Evolutionary conservation across 1,284 basidiomycete species (phyloP), one percentile per base, ranked within the genome.

Genomic region (Trametes sp.): DNA sequence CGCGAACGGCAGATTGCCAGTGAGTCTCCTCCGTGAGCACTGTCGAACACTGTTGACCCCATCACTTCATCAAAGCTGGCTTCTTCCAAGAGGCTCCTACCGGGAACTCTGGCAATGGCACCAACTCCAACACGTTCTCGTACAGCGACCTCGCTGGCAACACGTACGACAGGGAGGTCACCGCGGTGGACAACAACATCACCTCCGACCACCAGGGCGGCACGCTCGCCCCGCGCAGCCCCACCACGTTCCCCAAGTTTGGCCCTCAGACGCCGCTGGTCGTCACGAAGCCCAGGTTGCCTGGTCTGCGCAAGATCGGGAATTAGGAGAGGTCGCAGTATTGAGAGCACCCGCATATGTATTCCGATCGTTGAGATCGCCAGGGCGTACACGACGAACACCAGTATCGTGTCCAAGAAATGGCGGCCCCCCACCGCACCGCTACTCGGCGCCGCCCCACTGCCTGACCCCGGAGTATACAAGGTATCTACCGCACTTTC

Each of bases 71-170:
- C 62, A 1, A 6, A 88, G 87, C 75, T 64, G 88, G 86, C 14
- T 84, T 84, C 75, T 87, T 87, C 76, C 76, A 76, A 14, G 64
- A 80, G 0, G 71, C 81, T 0, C 63, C 81, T 7, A 75, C 76
- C 0, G 84, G 85, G 6, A 87, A 87, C 73, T 80, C 63, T 23
- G 89, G 87, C 0, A 90, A 89, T 63, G 90, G 89, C 42, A 89
- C 87, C 2, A 90, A 79, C 73, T 84, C 83, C 73, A 92, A 92
- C 73, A 83, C 82, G 10, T 87, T 92, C 74, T 76, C 73, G 48
- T 93, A 92, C 70, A 65, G 73, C 11, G 89, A 93, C 72, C 66
- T 72, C 24, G 73, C 74, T 10, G 87, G 86, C 49, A 88, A 92
- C 74, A 89, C 88, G 0, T 93, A 83, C 73, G 74, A 76, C 54